Evolutionary conservation across 83 land plant genomes (phyloP), one percentile per base, ranked within the genome.

Genomic region (Diphasiastrum complanatum): DNA sequence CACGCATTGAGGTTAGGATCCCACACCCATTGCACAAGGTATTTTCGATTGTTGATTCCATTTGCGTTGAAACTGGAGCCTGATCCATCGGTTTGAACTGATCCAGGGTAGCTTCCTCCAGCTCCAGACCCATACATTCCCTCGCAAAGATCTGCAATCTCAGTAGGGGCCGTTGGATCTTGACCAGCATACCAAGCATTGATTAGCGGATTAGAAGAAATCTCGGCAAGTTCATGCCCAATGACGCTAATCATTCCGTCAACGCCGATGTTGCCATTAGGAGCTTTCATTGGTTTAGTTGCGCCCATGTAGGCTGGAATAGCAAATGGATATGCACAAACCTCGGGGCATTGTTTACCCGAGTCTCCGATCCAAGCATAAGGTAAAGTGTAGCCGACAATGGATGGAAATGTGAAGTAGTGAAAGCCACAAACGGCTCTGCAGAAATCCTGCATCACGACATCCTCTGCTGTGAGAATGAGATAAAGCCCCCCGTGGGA

Each of bases 151-250:
- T 87, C 97, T n/a, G 79, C 95, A 12, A 87, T 85, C 79, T 91
- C 97, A 22, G 85, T 87, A 24, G 97, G 97, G 2, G 95, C 81
- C 3, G 84, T 78, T 0, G 97, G 90, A 40, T 87, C 92, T 61
- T 77, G 79, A 0, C 97, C 97, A 28, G 95, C 95, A 69, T 82
- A 91, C 95, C 95, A 91, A 0, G 95, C 97, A 45, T 91, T 91
- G 61, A 76, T 78, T 72, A 82, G 52, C 16, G 96, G 96, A 61
- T 89, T 81, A 5, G 87, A 69, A 5, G 87, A 76, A 45, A 83
- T 59, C 67, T 85, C 96, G 1, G 96, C 86, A 1, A 89, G 60
- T 81, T 82, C 89, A 71, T 74, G 89, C 2, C 59, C 86, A n/a
- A 89, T 73, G 36, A 85, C 85, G 67, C 83, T 89, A 25, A 85